These are phyloP conservation scores for Pisolithus microcarpus DNA, from an alignment of 768 basidiomycete species.

Conservation along the genomic window DNA sequence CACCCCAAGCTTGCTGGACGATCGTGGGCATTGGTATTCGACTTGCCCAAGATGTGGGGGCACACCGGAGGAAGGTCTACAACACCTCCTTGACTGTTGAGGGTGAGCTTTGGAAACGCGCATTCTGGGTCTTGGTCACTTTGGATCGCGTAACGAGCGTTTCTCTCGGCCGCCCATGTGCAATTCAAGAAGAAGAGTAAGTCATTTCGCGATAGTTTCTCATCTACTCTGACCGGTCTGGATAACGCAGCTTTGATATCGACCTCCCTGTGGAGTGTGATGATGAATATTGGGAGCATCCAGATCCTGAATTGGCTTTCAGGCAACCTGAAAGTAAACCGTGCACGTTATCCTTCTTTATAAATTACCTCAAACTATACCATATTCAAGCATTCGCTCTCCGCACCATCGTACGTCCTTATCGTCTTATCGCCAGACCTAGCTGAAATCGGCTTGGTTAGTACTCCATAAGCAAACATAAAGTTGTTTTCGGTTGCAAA, in stretches of 20 bases:
- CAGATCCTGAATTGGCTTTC: slow-evolving; percentile 42
- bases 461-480: slow-evolving; percentile 69
- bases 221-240: background rate
- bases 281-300: slow-evolving; percentile 59
- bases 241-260: slow-evolving; percentile 44
- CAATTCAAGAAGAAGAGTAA: slow-evolving; percentile 67
- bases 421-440: background rate
- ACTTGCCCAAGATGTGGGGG: slow-evolving; percentile 53
- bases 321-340: slow-evolving; percentile 59
- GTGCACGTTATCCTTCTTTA: slow-evolving; percentile 46
- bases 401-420: slow-evolving; percentile 47
- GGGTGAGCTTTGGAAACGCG: slow-evolving; percentile 55
- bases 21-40: slow-evolving; percentile 55
- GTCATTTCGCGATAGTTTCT: slow-evolving; percentile 15
- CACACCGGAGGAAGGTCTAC: slow-evolving; percentile 37
- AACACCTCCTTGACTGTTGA: slow-evolving; percentile 33
- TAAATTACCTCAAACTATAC: slow-evolving; percentile 46
- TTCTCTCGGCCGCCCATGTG: slow-evolving; percentile 57
- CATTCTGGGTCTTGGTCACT: slow-evolving; percentile 36
- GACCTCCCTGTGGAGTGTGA: slow-evolving; percentile 60
- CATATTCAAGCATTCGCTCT: slow-evolving; percentile 57
- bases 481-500: slow-evolving; percentile 43
- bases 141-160: slow-evolving; percentile 31
- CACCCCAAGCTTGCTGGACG: slow-evolving; percentile 63
- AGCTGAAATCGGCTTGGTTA: slow-evolving; percentile 16